Conservation (phyloP, 495 filamentous ascomycete genomes). For the Penicillium egyptiacum region DNA sequence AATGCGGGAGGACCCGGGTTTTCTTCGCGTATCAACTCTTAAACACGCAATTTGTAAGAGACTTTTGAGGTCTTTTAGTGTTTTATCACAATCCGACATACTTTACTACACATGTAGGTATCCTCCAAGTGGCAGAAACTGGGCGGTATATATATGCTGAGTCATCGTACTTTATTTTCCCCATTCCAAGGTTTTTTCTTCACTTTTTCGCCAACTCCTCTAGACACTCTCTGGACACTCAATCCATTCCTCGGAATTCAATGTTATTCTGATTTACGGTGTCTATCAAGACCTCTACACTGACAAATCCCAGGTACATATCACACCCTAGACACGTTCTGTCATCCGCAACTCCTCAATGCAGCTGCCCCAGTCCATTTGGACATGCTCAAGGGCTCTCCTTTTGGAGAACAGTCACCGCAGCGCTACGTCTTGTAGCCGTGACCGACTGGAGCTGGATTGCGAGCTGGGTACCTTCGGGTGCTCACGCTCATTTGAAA, state of each 20-base stretch:
- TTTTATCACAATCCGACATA: too few relatives aligned
- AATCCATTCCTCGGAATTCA: slow-evolving; percentile 9
- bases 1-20: too few relatives aligned
- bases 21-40: too few relatives aligned
- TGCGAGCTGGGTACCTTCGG: slow-evolving; percentile 27
- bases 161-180: background rate
- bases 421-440: slow-evolving; percentile 48
- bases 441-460: slow-evolving; percentile 50
- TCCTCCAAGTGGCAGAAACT: background rate
- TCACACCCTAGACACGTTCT: slow-evolving; percentile 1
- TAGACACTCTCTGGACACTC: background rate
- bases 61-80: too few relatives aligned
- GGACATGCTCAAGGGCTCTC: slow-evolving; percentile 38
- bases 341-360: slow-evolving; percentile 38
- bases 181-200: background rate
- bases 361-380: slow-evolving; percentile 42
- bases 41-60: too few relatives aligned
- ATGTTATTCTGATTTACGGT: slow-evolving; percentile 14
- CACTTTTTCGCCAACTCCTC: background rate
- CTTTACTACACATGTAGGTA: too few relatives aligned
- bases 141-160: background rate
- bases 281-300: background rate
- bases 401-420: slow-evolving; percentile 44
- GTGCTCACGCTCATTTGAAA: slow-evolving; percentile 10
- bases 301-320: slow-evolving; percentile 3